These are phyloP conservation scores for Ustilago xerochloae DNA, from an alignment of 1,284 basidiomycete genomes.

Conservation along the genomic window DNA sequence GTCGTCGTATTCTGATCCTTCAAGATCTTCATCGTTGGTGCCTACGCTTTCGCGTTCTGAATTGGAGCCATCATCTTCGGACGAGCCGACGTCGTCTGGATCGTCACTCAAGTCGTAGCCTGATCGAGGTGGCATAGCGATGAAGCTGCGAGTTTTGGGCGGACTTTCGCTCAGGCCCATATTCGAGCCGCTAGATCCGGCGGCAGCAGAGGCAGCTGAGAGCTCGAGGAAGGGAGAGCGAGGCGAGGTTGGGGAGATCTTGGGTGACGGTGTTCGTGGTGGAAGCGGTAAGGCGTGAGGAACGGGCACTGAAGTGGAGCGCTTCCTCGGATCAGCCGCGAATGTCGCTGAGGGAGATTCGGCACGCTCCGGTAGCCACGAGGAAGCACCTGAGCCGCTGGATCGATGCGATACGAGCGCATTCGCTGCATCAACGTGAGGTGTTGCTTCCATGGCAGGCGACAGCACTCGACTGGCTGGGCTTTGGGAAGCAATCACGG, in stretches of 20 bases:
- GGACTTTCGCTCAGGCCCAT: slow-evolving; percentile 58
- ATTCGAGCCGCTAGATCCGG: slow-evolving; percentile 13
- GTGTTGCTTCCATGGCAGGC: slow-evolving; percentile 33
- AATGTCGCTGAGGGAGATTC: slow-evolving; percentile 30
- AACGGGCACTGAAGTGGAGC: slow-evolving; percentile 22
- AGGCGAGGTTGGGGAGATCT: slow-evolving; percentile 39
- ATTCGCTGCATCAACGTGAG: slow-evolving; percentile 35
- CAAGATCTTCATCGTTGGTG: slow-evolving; percentile 57
- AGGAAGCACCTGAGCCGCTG: slow-evolving; percentile 22
- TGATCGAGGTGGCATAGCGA: slow-evolving; percentile 66
- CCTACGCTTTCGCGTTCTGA: slow-evolving; percentile 58
- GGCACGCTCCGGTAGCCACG: slow-evolving; percentile 37
- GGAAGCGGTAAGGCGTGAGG: slow-evolving; percentile 28
- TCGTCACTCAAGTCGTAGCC: slow-evolving; percentile 68
- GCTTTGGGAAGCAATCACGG: slow-evolving; percentile 8
- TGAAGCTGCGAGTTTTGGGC: slow-evolving; percentile 66
- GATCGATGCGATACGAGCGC: slow-evolving; percentile 34
- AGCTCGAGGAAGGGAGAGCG: slow-evolving; percentile 48
- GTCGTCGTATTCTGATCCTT: slow-evolving; percentile 50
- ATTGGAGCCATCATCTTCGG: slow-evolving; percentile 64
- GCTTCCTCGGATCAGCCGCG: slow-evolving; percentile 30
- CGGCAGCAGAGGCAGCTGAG: slow-evolving; percentile 7
- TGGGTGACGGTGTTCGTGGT: slow-evolving; percentile 37
- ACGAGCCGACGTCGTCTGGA: slow-evolving; percentile 66
- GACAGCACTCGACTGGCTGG: slow-evolving; percentile 39